phyloP scores from a whole-genome alignment of 73 alveolate genomes.

The Paramecium caudatum region DNA sequence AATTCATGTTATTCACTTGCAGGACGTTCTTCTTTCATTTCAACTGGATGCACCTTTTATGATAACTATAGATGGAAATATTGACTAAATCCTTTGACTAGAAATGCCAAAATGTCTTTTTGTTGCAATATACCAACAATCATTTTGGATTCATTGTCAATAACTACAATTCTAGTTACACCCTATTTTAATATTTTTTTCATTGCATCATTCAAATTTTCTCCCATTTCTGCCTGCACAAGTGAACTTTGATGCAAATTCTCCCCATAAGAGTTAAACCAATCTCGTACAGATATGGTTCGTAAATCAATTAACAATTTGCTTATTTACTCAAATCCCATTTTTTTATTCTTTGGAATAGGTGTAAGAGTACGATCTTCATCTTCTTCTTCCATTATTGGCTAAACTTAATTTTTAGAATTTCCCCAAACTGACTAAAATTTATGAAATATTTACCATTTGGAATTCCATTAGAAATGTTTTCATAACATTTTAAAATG shows the following conservation, averaged over 20 bases:
- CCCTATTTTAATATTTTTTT: conserved; percentile 39
- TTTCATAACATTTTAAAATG: conserved; percentile 22
- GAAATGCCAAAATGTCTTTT: conserved; percentile 52
- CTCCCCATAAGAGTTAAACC: conserved; percentile 59
- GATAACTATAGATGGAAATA: conserved; percentile 34
- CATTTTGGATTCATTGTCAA: conserved; percentile 50
- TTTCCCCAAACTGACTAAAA: conserved; percentile 51
- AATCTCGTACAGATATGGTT: conserved; percentile 11
- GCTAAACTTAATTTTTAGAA: background rate
- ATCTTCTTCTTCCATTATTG: background rate
- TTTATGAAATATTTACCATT: background rate
- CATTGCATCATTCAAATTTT: conserved; percentile 44
- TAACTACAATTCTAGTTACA: conserved; percentile 61
- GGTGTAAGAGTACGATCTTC: conserved; percentile 1
- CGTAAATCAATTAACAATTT: conserved; percentile 38
- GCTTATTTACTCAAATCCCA: conserved; percentile 9
- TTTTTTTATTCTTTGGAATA: background rate
- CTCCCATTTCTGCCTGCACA: conserved; percentile 22
- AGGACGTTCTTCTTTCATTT: background rate
- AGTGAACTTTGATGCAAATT: conserved; percentile 43
- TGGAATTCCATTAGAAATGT: conserved; percentile 16
- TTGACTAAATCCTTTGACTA: conserved; percentile 57
- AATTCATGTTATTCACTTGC: conserved; percentile 36
- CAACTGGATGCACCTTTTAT: background rate
- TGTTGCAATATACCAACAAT: conserved; percentile 33